Evolutionary conservation across 805 yeast species (phyloP).

Genomic region (Wickerhamiella occidentalis): DNA sequence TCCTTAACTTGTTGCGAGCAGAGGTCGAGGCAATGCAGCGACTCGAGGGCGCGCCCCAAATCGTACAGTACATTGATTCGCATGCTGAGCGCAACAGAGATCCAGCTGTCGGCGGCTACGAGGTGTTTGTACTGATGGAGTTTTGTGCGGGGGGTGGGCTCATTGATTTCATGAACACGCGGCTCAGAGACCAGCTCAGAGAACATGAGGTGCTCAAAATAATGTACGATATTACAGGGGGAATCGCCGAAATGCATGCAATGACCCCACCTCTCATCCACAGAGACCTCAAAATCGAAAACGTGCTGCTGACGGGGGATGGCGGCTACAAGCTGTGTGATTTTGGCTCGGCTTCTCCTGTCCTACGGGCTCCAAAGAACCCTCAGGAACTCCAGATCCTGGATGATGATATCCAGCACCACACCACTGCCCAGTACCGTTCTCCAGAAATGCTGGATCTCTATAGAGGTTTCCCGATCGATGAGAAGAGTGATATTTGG

Average conservation of each 20-base stretch:
- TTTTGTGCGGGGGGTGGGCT: conserved; percentile 78
- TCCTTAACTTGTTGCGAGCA: conserved; percentile 69
- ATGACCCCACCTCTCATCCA: conserved; percentile 60
- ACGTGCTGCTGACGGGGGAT: conserved; percentile 61
- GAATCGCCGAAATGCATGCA: conserved; percentile 76
- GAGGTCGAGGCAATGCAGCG: conserved; percentile 97
- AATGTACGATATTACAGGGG: conserved; percentile 69
- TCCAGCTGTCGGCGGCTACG: conserved; percentile 42
- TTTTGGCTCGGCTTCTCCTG: conserved; percentile 77
- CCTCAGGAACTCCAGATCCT: conserved; percentile 61
- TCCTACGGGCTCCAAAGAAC: conserved; percentile 61
- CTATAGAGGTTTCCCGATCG: conserved; percentile 68
- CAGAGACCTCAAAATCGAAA: conserved; percentile 89
- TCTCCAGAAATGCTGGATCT: conserved; percentile 94
- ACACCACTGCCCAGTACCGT: conserved; percentile 92
- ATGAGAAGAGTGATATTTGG: conserved; percentile 92
- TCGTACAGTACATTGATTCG: conserved; percentile 87
- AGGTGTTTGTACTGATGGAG: conserved; percentile 87
- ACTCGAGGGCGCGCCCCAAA: conserved; percentile 59
- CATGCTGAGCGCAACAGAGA: conserved; percentile 68
- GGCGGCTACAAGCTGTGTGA: conserved; percentile 77
- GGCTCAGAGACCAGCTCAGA: conserved; percentile 62
- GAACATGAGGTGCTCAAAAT: conserved; percentile 71
- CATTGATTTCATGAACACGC: conserved; percentile 75
- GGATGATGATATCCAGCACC: conserved; percentile 73